Evolutionary conservation across 176 grass and related monocot species (phyloP).

Genomic region (Carex cristatella): DNA sequence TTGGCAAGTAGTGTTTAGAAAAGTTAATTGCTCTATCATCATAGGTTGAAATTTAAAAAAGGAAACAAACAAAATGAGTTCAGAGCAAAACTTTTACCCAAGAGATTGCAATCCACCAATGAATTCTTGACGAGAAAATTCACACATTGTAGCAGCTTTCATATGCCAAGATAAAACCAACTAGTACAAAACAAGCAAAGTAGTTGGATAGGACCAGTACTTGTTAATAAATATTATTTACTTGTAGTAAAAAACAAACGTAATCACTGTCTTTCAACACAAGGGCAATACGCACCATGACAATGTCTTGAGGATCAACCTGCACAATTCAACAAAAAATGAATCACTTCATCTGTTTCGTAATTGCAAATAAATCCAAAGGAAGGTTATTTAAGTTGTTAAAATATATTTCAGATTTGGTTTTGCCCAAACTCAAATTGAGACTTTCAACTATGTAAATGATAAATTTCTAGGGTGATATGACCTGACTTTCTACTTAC

Average conservation of each 20-base stretch:
- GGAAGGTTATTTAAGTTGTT: conserved; percentile 3
- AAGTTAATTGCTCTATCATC: background rate
- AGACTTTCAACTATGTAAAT: background rate
- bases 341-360: background rate
- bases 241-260: background rate
- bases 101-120: conserved; percentile 83
- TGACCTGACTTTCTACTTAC: background rate
- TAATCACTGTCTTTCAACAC: conserved; percentile 1
- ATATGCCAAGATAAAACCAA: conserved; percentile 99
- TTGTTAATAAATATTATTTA: background rate
- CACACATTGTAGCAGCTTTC: conserved; percentile 99
- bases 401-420: background rate
- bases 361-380: conserved; percentile 14
- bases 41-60: conserved; percentile 3
- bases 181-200: conserved; percentile 38
- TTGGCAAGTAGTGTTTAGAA: conserved; percentile 13
- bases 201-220: background rate
- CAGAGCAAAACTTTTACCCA: conserved; percentile 45
- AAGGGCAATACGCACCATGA: conserved; percentile 62
- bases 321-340: conserved; percentile 43
- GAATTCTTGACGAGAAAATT: conserved; percentile 91
- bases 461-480: background rate
- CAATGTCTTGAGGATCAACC: conserved; percentile 98
- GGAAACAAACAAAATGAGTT: conserved; percentile 6
- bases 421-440: background rate